These are phyloP conservation scores for Trypanosoma caninum DNA, from an alignment of 208 protist genomes.

Conservation along the genomic window DNA sequence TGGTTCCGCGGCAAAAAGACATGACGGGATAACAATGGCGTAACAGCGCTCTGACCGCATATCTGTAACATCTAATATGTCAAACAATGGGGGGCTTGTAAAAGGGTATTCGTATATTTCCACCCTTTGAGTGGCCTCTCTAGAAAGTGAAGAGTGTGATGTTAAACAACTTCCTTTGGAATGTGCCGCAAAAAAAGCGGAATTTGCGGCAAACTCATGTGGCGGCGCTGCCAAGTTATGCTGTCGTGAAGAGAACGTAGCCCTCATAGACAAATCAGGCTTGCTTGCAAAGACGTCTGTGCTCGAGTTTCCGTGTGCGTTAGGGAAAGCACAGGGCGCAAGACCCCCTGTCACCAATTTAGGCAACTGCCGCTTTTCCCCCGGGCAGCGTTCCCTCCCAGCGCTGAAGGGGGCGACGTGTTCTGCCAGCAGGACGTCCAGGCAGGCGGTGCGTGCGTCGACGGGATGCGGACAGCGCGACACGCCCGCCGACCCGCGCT, in stretches of 20 bases:
- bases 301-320: conserved; percentile 17
- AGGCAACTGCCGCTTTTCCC: no score
- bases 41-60: conserved; percentile 50
- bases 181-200: no score
- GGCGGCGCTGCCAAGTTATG: no score
- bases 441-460: conserved; percentile 7
- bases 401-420: conserved; percentile 17
- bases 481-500: not conserved
- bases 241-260: no score
- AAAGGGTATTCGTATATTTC: conserved; percentile 45
- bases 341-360: no score
- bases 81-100: conserved; percentile 14
- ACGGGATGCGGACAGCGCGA: not conserved
- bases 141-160: not conserved
- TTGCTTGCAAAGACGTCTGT: conserved; percentile 5
- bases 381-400: no score
- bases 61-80: conserved; percentile 49
- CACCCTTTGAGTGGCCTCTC: not conserved
- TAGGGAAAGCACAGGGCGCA: no score
- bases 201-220: no score
- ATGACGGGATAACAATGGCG: conserved; percentile 39
- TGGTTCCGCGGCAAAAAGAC: not conserved
- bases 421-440: conserved; percentile 26
- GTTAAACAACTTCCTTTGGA: not conserved
- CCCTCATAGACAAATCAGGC: no score